Base-by-base conservation (phyloP, 352 stramenopile genomes). In the Globisporangium cylindrosporum region DNA sequence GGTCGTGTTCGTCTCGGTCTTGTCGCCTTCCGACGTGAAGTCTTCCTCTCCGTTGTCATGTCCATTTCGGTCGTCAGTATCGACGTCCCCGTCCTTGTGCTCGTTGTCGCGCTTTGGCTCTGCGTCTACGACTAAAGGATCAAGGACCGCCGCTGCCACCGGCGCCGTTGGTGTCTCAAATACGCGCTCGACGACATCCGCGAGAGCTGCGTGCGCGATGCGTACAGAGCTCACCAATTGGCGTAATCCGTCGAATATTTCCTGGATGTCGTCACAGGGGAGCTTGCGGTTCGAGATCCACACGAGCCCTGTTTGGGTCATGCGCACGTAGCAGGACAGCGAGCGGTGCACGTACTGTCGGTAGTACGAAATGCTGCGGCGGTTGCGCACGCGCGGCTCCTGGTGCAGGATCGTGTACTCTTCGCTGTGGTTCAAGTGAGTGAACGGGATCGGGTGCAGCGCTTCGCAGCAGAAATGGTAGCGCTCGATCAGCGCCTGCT, bases 261-360 rank as follows among this genome's bases (percentile, higher is more conserved):
- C 70, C 63, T 94, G 85, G 53, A 90, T 88, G 63, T 89, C 83
- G 49, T 81, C 74, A 36, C 81, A 84, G 60, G 89, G 72, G 22
- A 88, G 69, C 67, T 91, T 89, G 18, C 87, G 84, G 72, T 91
- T 92, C 46, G 84, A 93, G 62, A 93, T 90, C 87, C 87, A 94
- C 59, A 94, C 77, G 54, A 94, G 68, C 0, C 87, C 84, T 0
- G 79, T 90, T 57, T 92, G 83, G 27, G 87, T 94, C 66, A 94
- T 62, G 27, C 67, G 67, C 29, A 72, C 61, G 46, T 67, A 72
- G 54, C 67, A 72, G 20, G 61, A 64, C 29, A 72, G 57, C 27
- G 67, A 55, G 4, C 67, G 54, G 36, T 72, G 67, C 61, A 72
- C 67, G 57, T 72, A 72, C 57, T 72, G 67, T 20, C 67, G 61